Conservation (phyloP, 176 grass and related monocot species). For the Lolium multiflorum region DNA sequence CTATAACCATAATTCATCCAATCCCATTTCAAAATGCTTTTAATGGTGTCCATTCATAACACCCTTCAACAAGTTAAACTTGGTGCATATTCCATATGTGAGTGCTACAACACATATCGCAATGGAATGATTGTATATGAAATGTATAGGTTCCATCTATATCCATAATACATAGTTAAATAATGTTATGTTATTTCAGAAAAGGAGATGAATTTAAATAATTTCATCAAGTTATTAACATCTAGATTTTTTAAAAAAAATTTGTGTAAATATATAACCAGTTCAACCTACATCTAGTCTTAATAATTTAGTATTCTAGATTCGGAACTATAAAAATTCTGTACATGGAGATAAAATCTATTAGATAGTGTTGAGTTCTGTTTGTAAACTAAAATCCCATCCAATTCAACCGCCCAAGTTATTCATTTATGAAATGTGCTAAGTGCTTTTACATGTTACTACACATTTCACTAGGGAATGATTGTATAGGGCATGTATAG, state of each 20-base stretch:
- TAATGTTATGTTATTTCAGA: no score
- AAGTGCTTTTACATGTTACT: background rate
- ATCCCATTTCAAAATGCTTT: no score
- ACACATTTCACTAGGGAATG: background rate
- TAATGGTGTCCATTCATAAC: background rate
- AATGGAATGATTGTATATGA: background rate
- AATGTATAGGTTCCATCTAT: background rate
- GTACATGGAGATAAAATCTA: background rate
- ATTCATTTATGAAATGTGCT: background rate
- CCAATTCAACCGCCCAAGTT: background rate
- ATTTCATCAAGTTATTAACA: background rate
- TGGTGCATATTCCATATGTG: background rate
- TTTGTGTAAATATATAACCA: background rate
- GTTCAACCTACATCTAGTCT: background rate
- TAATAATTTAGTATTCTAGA: background rate
- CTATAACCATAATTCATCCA: background rate
- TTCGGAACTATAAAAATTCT: background rate
- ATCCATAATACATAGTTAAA: background rate
- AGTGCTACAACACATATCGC: background rate
- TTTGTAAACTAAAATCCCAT: background rate
- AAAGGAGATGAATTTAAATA: no score
- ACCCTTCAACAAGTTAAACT: background rate
- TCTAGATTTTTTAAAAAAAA: background rate
- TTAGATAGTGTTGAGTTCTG: background rate
- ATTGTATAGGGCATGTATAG: background rate